A percentile compares a stretch with the other conserved stretches of the same genome.
Conservation (phyloP, 139 green algal species). For the Chlorella sp. region DNA sequence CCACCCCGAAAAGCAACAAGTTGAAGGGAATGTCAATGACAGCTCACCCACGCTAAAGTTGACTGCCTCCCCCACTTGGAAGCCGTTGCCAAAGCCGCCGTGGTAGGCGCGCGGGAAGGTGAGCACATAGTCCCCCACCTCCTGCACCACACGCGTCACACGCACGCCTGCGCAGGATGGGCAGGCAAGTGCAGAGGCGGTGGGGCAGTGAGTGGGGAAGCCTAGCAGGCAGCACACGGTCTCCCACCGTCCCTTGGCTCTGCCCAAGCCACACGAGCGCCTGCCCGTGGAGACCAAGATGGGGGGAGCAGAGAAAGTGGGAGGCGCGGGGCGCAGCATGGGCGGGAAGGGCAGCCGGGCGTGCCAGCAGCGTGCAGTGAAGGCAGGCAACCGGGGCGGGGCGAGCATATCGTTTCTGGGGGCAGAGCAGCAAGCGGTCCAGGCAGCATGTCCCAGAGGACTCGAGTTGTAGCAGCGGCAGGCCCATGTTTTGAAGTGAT, state of each 20-base stretch:
- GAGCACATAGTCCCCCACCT: slow-evolving; percentile 85
- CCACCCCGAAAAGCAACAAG: too few species aligned
- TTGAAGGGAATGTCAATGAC: too few species aligned
- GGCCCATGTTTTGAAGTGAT: too few species aligned
- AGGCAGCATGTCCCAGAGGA: neutral
- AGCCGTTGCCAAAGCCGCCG: slow-evolving; percentile 82
- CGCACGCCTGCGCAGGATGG: slow-evolving; percentile 62
- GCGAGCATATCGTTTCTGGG: neutral
- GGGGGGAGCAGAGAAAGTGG: neutral
- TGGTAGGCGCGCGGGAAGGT: slow-evolving; percentile 93
- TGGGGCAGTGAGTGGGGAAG: neutral
- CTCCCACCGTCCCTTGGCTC: neutral
- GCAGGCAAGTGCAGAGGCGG: too few species aligned
- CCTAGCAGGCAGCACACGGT: neutral
- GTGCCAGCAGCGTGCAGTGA: neutral
- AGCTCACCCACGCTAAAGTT: slow-evolving; percentile 91
- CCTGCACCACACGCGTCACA: slow-evolving; percentile 73
- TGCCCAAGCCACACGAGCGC: too few species aligned
- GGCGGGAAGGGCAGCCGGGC: too few species aligned
- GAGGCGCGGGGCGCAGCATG: neutral
- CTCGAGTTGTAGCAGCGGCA: neutral
- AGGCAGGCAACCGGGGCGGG: neutral
- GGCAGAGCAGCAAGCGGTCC: neutral
- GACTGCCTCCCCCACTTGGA: slow-evolving; percentile 91
- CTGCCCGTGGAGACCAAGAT: too few species aligned